A percentile compares a stretch with the other conserved stretches of the same genome.
Conservation (phyloP, 2,329 filamentous ascomycete genomes). For the Westerdykella sp. region DNA sequence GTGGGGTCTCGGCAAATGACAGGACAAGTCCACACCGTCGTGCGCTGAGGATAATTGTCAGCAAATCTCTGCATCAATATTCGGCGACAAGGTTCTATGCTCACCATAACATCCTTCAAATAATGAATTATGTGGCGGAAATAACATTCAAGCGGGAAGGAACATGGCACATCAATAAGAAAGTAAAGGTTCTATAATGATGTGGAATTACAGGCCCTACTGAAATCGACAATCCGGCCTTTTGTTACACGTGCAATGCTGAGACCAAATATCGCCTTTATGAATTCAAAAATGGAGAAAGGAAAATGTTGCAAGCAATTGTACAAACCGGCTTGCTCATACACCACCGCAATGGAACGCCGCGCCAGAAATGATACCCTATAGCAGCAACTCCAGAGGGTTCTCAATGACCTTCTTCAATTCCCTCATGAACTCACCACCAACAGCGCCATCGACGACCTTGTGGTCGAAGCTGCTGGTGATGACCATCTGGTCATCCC, state of each 20-base stretch:
- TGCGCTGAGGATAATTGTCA: too few species aligned
- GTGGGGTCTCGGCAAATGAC: too few species aligned
- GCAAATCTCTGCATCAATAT: too few species aligned
- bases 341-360: slow-evolving; percentile 20
- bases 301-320: slow-evolving; percentile 21
- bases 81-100: too few species aligned
- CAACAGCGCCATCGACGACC: slow-evolving; percentile 93
- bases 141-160: too few species aligned
- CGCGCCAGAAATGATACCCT: slow-evolving; percentile 25
- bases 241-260: slow-evolving; percentile 10
- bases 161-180: too few species aligned
- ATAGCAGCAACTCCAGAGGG: slow-evolving; percentile 89
- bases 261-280: slow-evolving; percentile 3
- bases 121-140: too few species aligned
- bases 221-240: slow-evolving; percentile 2
- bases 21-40: too few species aligned
- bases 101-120: too few species aligned
- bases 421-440: slow-evolving; percentile 93
- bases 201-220: slow-evolving; percentile 3
- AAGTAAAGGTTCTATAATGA: background rate
- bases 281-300: slow-evolving; percentile 3
- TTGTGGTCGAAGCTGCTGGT: slow-evolving; percentile 98
- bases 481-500: slow-evolving; percentile 95
- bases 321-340: slow-evolving; percentile 21
- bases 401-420: slow-evolving; percentile 98